These are phyloP conservation scores for Fagus crenata DNA, from an alignment of 306 rosid species.

Conservation along the genomic window DNA sequence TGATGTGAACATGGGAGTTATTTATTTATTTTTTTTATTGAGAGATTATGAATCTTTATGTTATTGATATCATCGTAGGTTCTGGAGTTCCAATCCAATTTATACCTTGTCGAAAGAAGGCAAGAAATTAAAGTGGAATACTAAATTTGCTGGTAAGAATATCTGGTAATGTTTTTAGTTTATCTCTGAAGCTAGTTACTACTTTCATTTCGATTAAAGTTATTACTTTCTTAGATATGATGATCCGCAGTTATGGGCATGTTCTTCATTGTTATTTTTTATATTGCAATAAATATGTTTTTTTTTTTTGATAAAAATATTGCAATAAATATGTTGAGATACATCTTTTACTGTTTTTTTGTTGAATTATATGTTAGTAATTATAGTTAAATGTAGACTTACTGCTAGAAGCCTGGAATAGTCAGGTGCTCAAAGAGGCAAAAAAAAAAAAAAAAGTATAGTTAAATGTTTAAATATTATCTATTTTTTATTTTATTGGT, in stretches of 20 bases:
- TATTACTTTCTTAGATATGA: background rate
- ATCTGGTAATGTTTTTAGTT: background rate
- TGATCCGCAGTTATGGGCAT: background rate
- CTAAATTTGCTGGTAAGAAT: background rate
- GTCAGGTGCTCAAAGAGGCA: too few species aligned
- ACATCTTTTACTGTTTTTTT: background rate
- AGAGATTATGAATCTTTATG: background rate
- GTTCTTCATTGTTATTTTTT: background rate
- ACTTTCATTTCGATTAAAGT: background rate
- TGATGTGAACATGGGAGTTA: background rate
- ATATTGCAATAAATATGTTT: background rate
- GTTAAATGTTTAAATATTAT: too few species aligned
- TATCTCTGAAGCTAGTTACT: background rate
- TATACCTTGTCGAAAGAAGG: background rate
- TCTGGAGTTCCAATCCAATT: background rate
- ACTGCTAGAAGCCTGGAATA: too few species aligned
- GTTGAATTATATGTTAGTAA: background rate
- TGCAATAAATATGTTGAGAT: background rate
- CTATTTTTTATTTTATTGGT: too few species aligned
- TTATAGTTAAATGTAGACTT: background rate
- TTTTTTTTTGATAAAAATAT: background rate
- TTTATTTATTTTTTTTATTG: background rate
- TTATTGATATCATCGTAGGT: background rate
- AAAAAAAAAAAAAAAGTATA: too few species aligned
- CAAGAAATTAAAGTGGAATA: background rate